These are phyloP conservation scores for Eimeria acervulina DNA, from an alignment of 169 alveolate genomes.

Conservation along the genomic window DNA sequence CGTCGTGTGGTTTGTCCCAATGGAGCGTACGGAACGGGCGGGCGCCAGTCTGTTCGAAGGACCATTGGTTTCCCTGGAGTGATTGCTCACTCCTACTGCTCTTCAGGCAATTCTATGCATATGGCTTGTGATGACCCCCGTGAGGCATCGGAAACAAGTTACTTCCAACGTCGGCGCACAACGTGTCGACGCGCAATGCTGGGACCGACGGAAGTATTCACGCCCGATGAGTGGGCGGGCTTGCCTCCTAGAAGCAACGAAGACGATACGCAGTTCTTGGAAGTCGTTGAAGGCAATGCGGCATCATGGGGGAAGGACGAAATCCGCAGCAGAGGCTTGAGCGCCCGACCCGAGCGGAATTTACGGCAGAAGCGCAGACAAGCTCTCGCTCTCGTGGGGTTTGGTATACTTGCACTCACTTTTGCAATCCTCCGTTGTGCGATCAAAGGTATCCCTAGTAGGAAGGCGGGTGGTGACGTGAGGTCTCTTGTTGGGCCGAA, in stretches of 20 bases:
- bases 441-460: neutral
- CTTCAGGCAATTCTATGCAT: neutral
- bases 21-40: neutral
- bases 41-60: neutral
- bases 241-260: conserved; percentile 2
- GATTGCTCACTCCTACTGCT: neutral
- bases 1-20: neutral
- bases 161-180: neutral
- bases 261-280: neutral
- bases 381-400: neutral
- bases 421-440: conserved; percentile 30
- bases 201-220: neutral
- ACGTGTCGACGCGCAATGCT: conserved; percentile 7
- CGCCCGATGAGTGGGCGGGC: neutral
- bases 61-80: neutral
- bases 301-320: neutral
- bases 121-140: neutral
- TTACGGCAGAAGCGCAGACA: neutral
- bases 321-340: neutral
- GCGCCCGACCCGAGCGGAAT: neutral
- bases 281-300: neutral
- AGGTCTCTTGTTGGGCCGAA: conserved; percentile 10
- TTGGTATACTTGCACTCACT: neutral
- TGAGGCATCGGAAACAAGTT: neutral
- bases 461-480: neutral